These are phyloP conservation scores for Nelumbo lutea DNA, from an alignment of 164 flowering plant species.

Conservation along the genomic window DNA sequence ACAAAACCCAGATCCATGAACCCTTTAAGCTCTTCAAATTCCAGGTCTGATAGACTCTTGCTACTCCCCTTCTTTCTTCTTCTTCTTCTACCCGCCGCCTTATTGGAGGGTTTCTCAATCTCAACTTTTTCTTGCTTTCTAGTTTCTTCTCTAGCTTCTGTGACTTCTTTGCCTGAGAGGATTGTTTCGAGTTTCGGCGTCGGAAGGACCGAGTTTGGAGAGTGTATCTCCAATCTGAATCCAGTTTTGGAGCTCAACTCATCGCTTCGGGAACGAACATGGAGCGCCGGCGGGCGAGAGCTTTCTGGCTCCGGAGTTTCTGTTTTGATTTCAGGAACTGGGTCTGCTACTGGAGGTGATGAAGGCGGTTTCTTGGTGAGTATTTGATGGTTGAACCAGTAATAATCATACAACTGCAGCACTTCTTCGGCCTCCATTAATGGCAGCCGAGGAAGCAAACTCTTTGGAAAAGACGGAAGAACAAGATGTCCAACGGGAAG, in stretches of 20 bases:
- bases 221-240: conserved; percentile 10
- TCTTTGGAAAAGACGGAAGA: background rate
- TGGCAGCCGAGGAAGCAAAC: conserved; percentile 3
- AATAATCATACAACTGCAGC: conserved; percentile 40
- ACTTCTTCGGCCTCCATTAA: conserved; percentile 37
- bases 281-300: conserved; percentile 21
- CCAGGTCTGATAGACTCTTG: conserved; percentile 76
- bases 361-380: conserved; percentile 13
- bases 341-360: conserved; percentile 8
- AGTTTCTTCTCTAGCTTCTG: background rate
- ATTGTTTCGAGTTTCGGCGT: conserved; percentile 39
- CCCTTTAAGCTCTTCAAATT: conserved; percentile 77
- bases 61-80: conserved; percentile 13
- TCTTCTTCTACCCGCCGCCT: conserved; percentile 17
- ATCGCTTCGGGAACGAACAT: conserved; percentile 40
- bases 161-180: conserved; percentile 41
- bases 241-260: conserved; percentile 22
- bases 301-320: conserved; percentile 12
- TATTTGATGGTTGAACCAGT: conserved; percentile 33
- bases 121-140: background rate
- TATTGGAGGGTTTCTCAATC: background rate
- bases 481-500: too few species aligned
- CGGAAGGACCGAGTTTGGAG: conserved; percentile 33
- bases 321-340: conserved; percentile 13
- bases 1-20: conserved; percentile 84